Base-by-base conservation (phyloP, 495 filamentous ascomycete genomes). In the Podospora comata region DNA sequence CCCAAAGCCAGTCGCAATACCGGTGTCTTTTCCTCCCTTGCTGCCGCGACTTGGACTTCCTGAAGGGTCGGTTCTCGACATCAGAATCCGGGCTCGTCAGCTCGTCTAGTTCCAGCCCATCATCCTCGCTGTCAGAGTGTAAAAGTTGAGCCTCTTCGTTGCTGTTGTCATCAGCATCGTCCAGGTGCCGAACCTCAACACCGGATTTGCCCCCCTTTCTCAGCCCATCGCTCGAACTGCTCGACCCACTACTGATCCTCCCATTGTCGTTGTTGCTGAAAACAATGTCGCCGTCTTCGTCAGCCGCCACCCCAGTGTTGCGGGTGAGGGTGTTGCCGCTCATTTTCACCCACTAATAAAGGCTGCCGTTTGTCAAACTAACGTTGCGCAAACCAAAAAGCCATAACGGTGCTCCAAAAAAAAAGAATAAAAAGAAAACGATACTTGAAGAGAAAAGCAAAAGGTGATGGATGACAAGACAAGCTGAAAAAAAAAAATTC, bases 91-190 rank as follows among this genome's bases (percentile, higher is more conserved):
- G 39, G 5, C 6, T 48, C 7, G 39, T 48, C 6, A 48, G 39
- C 39, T 48, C 39, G 9, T 48, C 39, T 11, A 48, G 9, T 16
- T 48, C 39, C 15, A 48, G 2, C 39, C 39, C 23, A 5, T 26
- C 55, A 2, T 58, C 55, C 5, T 18, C n/a, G 18, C 32, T 7
- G 5, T 62, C 60, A 11, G 23, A 32, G 16, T 19, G 20, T 0
- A 76, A 16, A 1, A 76, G 69, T 58, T 74, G 74, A n/a, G 73
- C 73, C 26, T 76, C 74, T 34, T 74, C 70, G 57, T 72, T 68
- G 23, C 56, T 60, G 18, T 64, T 44, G 44, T 53, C 28, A 20
- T 61, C 68, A 63, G 67, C 65, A 23, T 44, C 48, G 1, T 28
- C 64, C 34, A 39, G 7, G 0, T 48, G 39, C 9, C 39, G 39